Base-by-base conservation (phyloP, 352 stramenopile genomes). In the Hyaloperonospora brassicae region DNA sequence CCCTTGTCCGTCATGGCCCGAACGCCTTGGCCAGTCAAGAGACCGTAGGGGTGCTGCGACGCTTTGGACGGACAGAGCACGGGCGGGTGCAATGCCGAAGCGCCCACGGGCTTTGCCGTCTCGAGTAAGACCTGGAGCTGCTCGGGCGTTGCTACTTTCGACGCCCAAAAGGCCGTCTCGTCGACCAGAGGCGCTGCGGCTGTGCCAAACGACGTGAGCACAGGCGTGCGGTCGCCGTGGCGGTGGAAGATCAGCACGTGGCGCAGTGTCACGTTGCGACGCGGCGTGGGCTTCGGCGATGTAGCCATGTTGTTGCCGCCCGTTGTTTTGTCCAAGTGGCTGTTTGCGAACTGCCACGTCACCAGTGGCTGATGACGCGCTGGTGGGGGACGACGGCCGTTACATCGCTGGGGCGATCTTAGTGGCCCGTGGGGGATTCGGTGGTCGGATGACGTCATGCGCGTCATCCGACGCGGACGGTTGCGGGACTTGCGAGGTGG, bases 201-300 rank as follows among this genome's bases (percentile, higher is more conserved):
- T 12, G 62, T 55, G 27, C 77, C 73, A 39, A 87, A 73, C 23
- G 66, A 56, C 24, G 74, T 77, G 35, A 90, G 67, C 50, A 93
- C 73, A 5, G 83, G 83, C 49, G 80, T 76, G 43, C 83, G 79
- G 58, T 93, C 83, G 47, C 83, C 83, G 49, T 91, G 83, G 50
- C 83, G 83, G 50, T 91, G 80, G 60, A 90, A 86, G 27, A 90
- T 62, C 47, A 93, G 62, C 54, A 87, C 83, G 57, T 93, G 80
- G 38, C 67, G 69, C 52, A 91, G 59, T 47, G 63, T 52, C 30
- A 91, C n/a, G n/a, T n/a, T n/a, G n/a, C n/a, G n/a, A n/a, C n/a
- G n/a, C n/a, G n/a, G n/a, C n/a, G n/a, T n/a, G n/a, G n/a, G n/a
- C n/a, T n/a, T n/a, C n/a, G n/a, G n/a, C n/a, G 43, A 47, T 55